phyloP scores from a whole-genome alignment of 2,329 filamentous ascomycete species.

The Delphinella strobiligena region DNA sequence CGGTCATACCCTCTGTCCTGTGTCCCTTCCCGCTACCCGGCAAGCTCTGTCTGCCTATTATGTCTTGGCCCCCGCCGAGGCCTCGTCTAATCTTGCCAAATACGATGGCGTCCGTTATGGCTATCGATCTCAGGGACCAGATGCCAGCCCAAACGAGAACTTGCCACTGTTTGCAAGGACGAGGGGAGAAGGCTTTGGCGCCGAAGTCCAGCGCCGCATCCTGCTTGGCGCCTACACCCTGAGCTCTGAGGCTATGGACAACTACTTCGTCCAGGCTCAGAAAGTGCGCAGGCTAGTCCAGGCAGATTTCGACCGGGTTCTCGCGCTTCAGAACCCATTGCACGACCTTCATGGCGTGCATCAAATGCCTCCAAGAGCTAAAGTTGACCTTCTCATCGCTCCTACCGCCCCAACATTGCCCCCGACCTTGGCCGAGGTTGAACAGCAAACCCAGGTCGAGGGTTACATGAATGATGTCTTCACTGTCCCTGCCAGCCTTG shows the following conservation, averaged over 20 bases:
- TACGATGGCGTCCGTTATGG: slow-evolving; percentile 97
- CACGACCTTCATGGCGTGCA: slow-evolving; percentile 18
- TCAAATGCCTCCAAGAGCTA: slow-evolving; percentile 20
- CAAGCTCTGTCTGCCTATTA: slow-evolving; percentile 90
- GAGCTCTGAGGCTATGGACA: slow-evolving; percentile 82
- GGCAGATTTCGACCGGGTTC: slow-evolving; percentile 72
- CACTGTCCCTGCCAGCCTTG: slow-evolving; percentile 87
- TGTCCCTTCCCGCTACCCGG: slow-evolving; percentile 73
- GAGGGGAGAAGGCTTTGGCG: slow-evolving; percentile 63
- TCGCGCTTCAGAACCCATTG: slow-evolving; percentile 58
- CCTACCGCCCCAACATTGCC: slow-evolving; percentile 74
- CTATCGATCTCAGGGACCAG: slow-evolving; percentile 41
- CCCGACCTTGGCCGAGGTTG: slow-evolving; percentile 50
- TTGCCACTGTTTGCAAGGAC: slow-evolving; percentile 57
- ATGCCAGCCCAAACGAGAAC: slow-evolving; percentile 24
- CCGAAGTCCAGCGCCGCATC: slow-evolving; percentile 77
- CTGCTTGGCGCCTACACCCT: slow-evolving; percentile 82
- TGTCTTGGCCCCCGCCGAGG: slow-evolving; percentile 86
- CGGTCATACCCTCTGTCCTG: slow-evolving; percentile 62
- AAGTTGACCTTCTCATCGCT: slow-evolving; percentile 73
- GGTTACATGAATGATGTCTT: slow-evolving; percentile 90
- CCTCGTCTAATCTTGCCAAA: slow-evolving; percentile 88
- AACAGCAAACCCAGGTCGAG: slow-evolving; percentile 47
- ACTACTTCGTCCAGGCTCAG: slow-evolving; percentile 94
- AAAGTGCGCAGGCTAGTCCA: slow-evolving; percentile 74